These are phyloP conservation scores for Andrographis paniculata DNA, from an alignment of 305 asterid genomes.

Conservation along the genomic window DNA sequence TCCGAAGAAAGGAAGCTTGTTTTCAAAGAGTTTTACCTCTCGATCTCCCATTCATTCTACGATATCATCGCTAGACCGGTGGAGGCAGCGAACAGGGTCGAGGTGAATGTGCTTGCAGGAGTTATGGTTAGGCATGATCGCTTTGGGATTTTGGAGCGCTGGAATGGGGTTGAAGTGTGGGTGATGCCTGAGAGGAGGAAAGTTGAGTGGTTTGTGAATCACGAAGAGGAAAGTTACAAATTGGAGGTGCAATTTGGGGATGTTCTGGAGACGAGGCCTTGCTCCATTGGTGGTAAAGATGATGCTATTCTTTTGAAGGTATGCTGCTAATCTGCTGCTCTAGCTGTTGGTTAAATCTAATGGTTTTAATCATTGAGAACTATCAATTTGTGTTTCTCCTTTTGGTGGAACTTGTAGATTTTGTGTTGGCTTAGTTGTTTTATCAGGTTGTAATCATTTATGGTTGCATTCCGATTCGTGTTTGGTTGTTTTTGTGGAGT, in stretches of 20 bases:
- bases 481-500: background rate
- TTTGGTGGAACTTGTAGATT: background rate
- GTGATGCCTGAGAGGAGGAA: conserved; percentile 64
- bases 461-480: background rate
- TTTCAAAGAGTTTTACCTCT: conserved; percentile 44
- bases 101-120: conserved; percentile 42
- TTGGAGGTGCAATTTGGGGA: conserved; percentile 73
- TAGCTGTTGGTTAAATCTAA: background rate
- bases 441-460: background rate
- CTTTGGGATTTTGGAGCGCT: conserved; percentile 51
- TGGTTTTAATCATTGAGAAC: background rate
- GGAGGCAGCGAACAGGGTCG: conserved; percentile 41
- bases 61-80: conserved; percentile 54
- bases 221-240: conserved; percentile 36
- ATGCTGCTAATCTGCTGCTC: conserved; percentile 8
- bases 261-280: conserved; percentile 39
- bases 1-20: conserved; percentile 34
- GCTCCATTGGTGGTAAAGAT: conserved; percentile 23
- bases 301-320: conserved; percentile 65
- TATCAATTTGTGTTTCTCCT: background rate
- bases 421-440: background rate
- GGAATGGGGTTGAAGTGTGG: conserved; percentile 53
- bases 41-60: conserved; percentile 33
- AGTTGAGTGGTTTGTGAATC: conserved; percentile 43
- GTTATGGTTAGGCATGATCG: conserved; percentile 36